Evolutionary conservation across 2,329 filamentous ascomycete species (phyloP), one percentile per base, ranked within the genome.

Genomic region (Coleophoma cylindrospora): DNA sequence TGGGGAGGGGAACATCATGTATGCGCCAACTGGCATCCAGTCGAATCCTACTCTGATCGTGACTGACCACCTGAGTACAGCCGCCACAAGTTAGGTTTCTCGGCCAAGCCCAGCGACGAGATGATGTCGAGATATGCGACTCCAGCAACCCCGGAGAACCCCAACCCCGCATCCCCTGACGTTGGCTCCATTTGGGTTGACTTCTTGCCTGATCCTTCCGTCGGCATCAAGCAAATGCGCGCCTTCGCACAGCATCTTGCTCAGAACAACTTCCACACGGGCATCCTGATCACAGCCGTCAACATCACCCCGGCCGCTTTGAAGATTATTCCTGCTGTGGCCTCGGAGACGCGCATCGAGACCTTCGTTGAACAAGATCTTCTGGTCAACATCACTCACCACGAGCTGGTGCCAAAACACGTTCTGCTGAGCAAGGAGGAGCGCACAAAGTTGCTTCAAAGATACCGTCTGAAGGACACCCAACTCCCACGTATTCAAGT

Each of bases 371-470:
- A 97, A 76, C 87, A 94, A 68, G 94, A 99, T 71, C 72, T 99
- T 61, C 79, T 97, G 53, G 91, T 99, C 70, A 99, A 99, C 73
- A 97, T 99, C 70, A 97, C 92, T 52, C 89, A 91, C 69, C 94
- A 99, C 74, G 92, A 97, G 72, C 80, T 99, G 50, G 94, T 99
- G 32, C 94, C 94, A 41, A 91, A 88, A 67, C 94, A 99, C 67
- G 85, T 97, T 36, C 73, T 97, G 53, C 81, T 99, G 50, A 95
- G 89, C 63, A 80, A 84, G 43, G 90, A 95, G 63, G 94, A 99
- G 76, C 96, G 96, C 80, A 73, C 74, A 43, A 86, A 87, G 36
- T 74, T 99, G 63, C 77, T 99, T 53, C 84, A 91, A 72, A 79
- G 94, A 55, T 99, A 99, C 72, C 83, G 94, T 45, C 73, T 99